phyloP scores from a whole-genome alignment of 176 grass and related monocot genomes.

The Chrysopogon serrulatus region DNA sequence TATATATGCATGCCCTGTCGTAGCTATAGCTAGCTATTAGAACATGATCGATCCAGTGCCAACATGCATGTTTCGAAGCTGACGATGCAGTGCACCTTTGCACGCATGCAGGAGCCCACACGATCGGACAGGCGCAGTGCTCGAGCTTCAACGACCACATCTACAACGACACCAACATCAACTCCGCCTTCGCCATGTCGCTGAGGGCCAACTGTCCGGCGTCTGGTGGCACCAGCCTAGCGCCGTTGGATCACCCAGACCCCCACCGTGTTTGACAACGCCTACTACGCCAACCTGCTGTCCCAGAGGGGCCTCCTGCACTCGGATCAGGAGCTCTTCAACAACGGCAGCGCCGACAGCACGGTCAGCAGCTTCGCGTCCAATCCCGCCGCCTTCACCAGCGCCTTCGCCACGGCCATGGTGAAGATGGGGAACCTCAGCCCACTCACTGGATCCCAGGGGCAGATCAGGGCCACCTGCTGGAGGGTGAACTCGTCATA shows the following conservation, averaged over 20 bases:
- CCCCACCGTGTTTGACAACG: neutral
- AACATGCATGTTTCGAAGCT: too few relatives aligned
- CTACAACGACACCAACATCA: neutral
- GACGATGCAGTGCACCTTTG: neutral
- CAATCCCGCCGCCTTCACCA: neutral
- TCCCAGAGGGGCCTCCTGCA: neutral
- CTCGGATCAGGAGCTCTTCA: neutral
- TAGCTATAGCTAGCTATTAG: neutral
- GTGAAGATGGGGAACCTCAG: too few relatives aligned
- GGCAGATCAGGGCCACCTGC: too few relatives aligned
- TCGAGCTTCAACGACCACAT: neutral
- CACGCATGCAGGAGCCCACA: constrained; percentile 43
- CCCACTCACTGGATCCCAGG: too few relatives aligned
- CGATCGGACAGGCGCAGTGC: constrained; percentile 56
- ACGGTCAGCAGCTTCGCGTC: neutral
- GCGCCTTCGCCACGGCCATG: neutral
- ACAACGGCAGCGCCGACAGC: neutral
- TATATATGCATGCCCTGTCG: too few relatives aligned
- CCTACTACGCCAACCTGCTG: neutral
- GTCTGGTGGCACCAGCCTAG: neutral
- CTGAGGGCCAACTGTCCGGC: neutral
- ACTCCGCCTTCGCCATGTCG: neutral
- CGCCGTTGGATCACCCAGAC: neutral
- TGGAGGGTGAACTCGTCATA: too few relatives aligned
- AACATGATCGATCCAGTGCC: too few relatives aligned